A percentile compares a stretch with the other conserved stretches of the same genome.
These are phyloP conservation scores for Mytilinidion resinicola DNA, from an alignment of 495 filamentous ascomycete species.

Conservation along the genomic window DNA sequence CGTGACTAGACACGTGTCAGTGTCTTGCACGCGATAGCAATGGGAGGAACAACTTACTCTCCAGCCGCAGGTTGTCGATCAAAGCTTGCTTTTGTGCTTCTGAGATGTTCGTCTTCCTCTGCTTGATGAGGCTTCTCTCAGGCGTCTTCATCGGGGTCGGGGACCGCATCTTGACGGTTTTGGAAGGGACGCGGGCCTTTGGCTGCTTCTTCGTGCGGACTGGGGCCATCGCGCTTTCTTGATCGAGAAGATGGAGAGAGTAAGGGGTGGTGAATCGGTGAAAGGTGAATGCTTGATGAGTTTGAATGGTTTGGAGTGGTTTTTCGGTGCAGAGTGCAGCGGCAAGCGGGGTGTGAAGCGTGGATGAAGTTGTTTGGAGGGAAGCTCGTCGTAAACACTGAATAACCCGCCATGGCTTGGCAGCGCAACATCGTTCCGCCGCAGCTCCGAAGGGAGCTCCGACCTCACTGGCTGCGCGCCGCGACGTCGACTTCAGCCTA, in stretches of 20 bases:
- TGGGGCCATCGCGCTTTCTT: neutral
- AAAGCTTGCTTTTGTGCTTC: conserved; percentile 78
- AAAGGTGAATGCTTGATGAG: neutral
- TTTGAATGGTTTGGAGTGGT: neutral
- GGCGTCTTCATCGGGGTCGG: conserved; percentile 40
- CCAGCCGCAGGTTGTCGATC: conserved; percentile 86
- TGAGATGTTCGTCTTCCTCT: conserved; percentile 58
- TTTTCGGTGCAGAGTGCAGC: neutral
- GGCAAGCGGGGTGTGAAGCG: neutral
- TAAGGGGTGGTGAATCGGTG: neutral
- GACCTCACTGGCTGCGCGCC: neutral
- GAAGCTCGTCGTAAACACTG: no score
- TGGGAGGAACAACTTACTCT: conserved; percentile 51
- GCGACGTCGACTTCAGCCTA: neutral
- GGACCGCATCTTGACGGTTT: conserved; percentile 17
- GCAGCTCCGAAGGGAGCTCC: neutral
- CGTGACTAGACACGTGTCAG: conserved; percentile 55
- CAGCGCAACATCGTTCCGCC: neutral
- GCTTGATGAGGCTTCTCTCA: conserved; percentile 51
- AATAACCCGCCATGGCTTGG: neutral
- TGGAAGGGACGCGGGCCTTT: conserved; percentile 19
- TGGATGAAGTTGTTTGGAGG: neutral
- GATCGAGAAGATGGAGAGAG: neutral
- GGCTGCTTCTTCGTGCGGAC: neutral
- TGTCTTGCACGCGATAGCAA: neutral